Evolutionary conservation across 2,329 filamentous ascomycete species (phyloP).

Genomic region (Hymenoscyphus albidus): DNA sequence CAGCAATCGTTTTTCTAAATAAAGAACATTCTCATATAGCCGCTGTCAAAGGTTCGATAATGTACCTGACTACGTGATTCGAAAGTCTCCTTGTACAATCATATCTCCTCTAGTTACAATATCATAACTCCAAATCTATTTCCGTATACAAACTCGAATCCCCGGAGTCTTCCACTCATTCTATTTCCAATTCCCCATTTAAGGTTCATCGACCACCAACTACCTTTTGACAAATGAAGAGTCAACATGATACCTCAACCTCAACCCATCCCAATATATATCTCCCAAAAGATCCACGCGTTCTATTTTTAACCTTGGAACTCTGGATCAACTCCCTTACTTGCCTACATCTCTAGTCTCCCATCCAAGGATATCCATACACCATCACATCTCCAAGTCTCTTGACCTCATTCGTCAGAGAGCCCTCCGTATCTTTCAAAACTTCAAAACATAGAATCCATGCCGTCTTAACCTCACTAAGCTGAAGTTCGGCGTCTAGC

Average conservation of each 20-base stretch:
- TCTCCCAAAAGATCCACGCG: neutral
- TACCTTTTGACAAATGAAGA: neutral
- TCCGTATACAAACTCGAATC: neutral
- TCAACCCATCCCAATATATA: neutral
- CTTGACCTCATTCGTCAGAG: neutral
- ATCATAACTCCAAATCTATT: neutral
- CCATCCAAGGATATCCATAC: neutral
- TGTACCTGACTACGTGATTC: neutral
- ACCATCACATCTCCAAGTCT: neutral
- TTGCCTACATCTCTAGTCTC: neutral
- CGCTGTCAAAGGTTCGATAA: neutral
- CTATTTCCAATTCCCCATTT: neutral
- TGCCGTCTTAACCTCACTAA: neutral
- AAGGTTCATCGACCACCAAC: neutral
- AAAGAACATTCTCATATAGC: neutral
- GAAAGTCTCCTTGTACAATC: neutral
- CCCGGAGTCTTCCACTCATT: neutral
- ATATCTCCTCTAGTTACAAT: neutral
- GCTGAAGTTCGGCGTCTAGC: neutral
- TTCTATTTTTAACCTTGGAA: neutral
- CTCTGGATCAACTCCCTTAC: neutral
- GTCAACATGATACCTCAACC: neutral
- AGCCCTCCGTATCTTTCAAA: neutral
- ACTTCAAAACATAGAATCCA: neutral
- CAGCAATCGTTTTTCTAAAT: neutral